Evolutionary conservation across 768 basidiomycete species (phyloP), one percentile per base, ranked within the genome.

Genomic region (Cystofilobasidium macerans): DNA sequence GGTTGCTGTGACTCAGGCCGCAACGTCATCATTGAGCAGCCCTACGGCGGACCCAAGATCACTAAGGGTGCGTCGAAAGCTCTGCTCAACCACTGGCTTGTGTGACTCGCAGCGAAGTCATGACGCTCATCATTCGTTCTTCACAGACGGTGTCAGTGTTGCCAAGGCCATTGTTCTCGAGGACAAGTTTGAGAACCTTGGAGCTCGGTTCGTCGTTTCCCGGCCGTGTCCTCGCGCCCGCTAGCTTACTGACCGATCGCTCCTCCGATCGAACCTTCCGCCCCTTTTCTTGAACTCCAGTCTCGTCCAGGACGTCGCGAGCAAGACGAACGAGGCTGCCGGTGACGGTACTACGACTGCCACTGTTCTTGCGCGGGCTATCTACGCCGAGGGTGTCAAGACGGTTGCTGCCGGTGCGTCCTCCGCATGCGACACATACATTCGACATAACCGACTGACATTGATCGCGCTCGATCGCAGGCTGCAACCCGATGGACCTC

Each of bases 401-500:
- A 98, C 98, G 73, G 94, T 98, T 66, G 94, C 94, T 26, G 94
- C 94, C 13, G 42, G 48, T 62, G 48, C 36, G 26, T 64, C n/a
- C 54, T n/a, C n/a, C n/a, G n/a, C n/a, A n/a, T n/a, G n/a, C n/a
- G n/a, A n/a, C n/a, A n/a, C n/a, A n/a, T n/a, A n/a, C n/a, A n/a
- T n/a, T n/a, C n/a, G n/a, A n/a, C n/a, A n/a, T n/a, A n/a, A n/a
- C n/a, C n/a, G n/a, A n/a, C n/a, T n/a, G n/a, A n/a, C n/a, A n/a
- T n/a, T n/a, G n/a, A n/a, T n/a, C n/a, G n/a, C n/a, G n/a, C 13
- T 26, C 20, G 35, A 3, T 38, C 11, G 51, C 57, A 68, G 94
- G 94, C 4, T 99, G 94, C 82, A 95, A 94, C 80, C 94, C 94
- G 16, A 99, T 97, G 93, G 94, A 99, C 79, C 88, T 98, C 67